phyloP scores from a whole-genome alignment of 257 asterid genomes.

The Lycium barbarum region DNA sequence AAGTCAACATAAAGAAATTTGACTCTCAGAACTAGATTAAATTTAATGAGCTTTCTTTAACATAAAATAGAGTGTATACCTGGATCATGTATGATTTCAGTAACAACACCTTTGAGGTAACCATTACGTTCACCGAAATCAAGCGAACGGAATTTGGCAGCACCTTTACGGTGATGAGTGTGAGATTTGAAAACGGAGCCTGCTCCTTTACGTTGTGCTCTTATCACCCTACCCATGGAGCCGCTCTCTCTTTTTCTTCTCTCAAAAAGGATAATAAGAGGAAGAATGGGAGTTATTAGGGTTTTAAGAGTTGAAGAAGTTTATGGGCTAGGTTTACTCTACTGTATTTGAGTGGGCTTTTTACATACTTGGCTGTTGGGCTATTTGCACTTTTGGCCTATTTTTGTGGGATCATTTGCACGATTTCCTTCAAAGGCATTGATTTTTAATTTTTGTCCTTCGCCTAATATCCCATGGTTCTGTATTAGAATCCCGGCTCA shows the following conservation, averaged over 20 bases:
- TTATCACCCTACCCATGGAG: conserved; percentile 60
- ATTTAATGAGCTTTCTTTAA: no score
- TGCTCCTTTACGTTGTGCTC: conserved; percentile 66
- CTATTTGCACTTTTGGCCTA: no score
- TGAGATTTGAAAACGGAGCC: conserved; percentile 63
- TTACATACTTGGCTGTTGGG: no score
- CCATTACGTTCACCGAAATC: conserved; percentile 68
- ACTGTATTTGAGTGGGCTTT: no score
- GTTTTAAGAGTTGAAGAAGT: background rate
- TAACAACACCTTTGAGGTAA: conserved; percentile 59
- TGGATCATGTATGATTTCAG: conserved; percentile 64
- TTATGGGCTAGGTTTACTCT: background rate
- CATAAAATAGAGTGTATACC: conserved; percentile 18
- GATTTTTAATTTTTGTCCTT: no score
- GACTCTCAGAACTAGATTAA: no score
- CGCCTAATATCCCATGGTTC: no score
- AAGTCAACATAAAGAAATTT: no score
- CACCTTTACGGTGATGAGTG: conserved; percentile 69
- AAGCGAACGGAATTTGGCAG: conserved; percentile 57
- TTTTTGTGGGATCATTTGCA: no score
- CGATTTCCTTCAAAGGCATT: no score
- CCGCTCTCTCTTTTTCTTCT: conserved; percentile 29
- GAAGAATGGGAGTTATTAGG: conserved; percentile 25
- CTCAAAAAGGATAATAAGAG: no score
- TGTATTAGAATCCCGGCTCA: no score